These are phyloP conservation scores for Ophiostoma novo-ulmi DNA, from an alignment of 2,329 filamentous ascomycete genomes.

Conservation along the genomic window DNA sequence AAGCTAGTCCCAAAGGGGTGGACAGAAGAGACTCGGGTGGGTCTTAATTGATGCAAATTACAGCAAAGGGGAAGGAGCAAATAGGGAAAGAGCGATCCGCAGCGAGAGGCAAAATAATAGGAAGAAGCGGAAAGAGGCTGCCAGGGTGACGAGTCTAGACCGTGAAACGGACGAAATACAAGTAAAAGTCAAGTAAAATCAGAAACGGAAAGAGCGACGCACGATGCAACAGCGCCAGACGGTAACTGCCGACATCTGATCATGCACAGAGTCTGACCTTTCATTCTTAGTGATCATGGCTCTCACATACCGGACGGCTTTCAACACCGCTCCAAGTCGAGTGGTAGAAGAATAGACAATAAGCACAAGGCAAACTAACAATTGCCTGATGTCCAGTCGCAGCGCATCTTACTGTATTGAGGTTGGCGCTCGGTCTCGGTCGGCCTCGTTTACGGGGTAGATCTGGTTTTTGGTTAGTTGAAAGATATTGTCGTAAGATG, in stretches of 20 bases:
- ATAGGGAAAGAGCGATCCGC: conserved; percentile 9
- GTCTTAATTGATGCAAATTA: not conserved
- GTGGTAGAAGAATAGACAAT: not conserved
- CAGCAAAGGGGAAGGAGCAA: not conserved
- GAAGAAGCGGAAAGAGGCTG: conserved; percentile 2
- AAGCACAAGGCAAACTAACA: too few species aligned
- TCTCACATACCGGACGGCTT: not conserved
- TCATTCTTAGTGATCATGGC: not conserved
- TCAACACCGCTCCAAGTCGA: not conserved
- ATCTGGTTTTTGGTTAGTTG: not conserved
- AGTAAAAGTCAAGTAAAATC: not conserved
- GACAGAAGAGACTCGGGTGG: not conserved
- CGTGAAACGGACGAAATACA: not conserved
- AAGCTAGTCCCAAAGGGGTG: not conserved
- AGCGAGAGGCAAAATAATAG: not conserved
- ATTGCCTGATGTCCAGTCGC: not conserved
- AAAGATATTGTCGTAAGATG: too few species aligned
- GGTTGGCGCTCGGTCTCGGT: conserved; percentile 6
- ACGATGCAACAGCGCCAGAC: not conserved
- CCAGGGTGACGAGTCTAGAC: not conserved
- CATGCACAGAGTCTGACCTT: not conserved
- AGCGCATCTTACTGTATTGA: not conserved
- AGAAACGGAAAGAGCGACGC: not conserved
- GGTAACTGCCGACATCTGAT: not conserved
- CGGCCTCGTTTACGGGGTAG: not conserved